Base-by-base conservation (phyloP, 1,284 basidiomycete species). In the Tilletia caries region DNA sequence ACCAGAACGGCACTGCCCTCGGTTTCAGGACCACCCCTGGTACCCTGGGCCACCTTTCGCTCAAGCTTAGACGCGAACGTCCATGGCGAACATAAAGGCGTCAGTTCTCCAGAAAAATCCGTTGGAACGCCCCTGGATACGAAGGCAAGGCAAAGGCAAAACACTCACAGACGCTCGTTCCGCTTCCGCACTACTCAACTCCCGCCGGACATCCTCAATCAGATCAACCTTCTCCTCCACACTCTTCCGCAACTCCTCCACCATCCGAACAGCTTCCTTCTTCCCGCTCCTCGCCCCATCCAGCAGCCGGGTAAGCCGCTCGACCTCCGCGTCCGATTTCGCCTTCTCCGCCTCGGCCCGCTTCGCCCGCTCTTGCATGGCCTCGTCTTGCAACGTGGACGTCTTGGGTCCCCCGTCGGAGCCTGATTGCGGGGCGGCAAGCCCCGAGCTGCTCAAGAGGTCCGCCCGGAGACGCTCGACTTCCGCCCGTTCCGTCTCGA, bases 401-500 rank as follows among this genome's bases (percentile, higher is more conserved):
- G 58, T 34, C 33, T 25, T 5, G 4, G 29, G 18, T 1, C 29
- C 58, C 18, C 58, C 58, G 5, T 12, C 52, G 4, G 58, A 33
- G 37, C 37, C 37, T 10, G 37, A 41, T 10, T 6, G 15, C 8
- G 37, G 37, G 2, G 58, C 27, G 20, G 13, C 20, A 10, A 29
- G 29, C 3, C 29, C 58, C 29, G 58, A 33, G 34, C 18, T 34
- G 32, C 27, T 25, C n/a, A 67, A 37, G 37, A 73, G 25, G 54
- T 96, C 93, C 37, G 87, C 86, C 69, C 94, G 87, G 67, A 96
- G 84, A 2, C 86, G 86, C 85, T 98, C 95, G 29, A 97, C 91
- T 82, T 98, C 95, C 10, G 91, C 92, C 66, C 91, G 86, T n/a
- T 94, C 92, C 78, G 90, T 91, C 84, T 98, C 95, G 20, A 97